These are phyloP conservation scores for Capronia coronata DNA, from an alignment of 2,329 filamentous ascomycete species.

Conservation along the genomic window DNA sequence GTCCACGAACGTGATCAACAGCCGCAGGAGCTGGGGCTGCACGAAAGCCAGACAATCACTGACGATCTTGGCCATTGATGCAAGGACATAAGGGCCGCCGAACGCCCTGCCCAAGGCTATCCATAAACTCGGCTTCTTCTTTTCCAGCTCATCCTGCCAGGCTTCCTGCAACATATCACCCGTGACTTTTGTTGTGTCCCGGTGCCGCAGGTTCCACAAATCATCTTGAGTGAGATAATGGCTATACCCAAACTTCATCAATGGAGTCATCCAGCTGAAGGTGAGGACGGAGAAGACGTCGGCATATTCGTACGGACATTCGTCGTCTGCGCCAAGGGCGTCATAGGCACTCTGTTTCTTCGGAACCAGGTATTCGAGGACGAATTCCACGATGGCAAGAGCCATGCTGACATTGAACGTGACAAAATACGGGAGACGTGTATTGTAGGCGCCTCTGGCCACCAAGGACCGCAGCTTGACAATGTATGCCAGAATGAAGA, in stretches of 20 bases:
- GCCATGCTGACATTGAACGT: slow-evolving; percentile 67
- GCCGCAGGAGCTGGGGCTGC: slow-evolving; percentile 81
- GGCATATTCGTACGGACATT: slow-evolving; percentile 76
- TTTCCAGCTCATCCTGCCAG: slow-evolving; percentile 69
- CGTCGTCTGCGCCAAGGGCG: slow-evolving; percentile 60
- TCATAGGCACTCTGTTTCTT: slow-evolving; percentile 66
- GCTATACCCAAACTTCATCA: slow-evolving; percentile 94
- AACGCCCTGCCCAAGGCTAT: slow-evolving; percentile 76
- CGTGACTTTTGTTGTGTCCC: slow-evolving; percentile 72
- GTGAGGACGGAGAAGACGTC: slow-evolving; percentile 89
- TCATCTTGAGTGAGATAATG: slow-evolving; percentile 90
- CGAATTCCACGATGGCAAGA: slow-evolving; percentile 63
- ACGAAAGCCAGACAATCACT: slow-evolving; percentile 82
- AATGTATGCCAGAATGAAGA: slow-evolving; percentile 68
- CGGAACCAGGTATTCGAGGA: slow-evolving; percentile 80
- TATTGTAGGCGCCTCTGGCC: slow-evolving; percentile 64
- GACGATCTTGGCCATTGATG: slow-evolving; percentile 77
- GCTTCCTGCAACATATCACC: slow-evolving; percentile 62
- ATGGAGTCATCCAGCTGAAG: slow-evolving; percentile 96
- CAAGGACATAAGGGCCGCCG: slow-evolving; percentile 73
- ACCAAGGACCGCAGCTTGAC: slow-evolving; percentile 83
- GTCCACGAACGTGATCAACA: slow-evolving; percentile 74
- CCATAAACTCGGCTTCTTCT: slow-evolving; percentile 78
- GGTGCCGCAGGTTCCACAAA: slow-evolving; percentile 79
- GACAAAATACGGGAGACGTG: slow-evolving; percentile 66